A percentile compares a stretch with the other conserved stretches of the same genome.
phyloP scores from a whole-genome alignment of 106 monocot species.

The Gastrodia elata region DNA sequence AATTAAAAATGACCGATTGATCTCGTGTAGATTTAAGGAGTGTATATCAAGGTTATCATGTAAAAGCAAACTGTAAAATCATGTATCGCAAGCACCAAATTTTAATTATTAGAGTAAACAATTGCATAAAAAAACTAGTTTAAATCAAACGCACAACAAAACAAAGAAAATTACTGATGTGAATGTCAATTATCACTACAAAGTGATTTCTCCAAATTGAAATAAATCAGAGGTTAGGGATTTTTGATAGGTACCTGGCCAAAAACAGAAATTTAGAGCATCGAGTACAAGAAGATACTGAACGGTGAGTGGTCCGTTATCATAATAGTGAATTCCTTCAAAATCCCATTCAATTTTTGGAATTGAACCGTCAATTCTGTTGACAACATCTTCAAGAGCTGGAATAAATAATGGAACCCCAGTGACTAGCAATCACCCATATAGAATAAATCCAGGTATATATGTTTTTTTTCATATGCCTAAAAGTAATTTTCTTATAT shows the following conservation, averaged over 20 bases:
- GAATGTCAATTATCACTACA: neutral
- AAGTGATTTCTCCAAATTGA: neutral
- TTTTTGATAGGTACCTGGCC: conserved; percentile 58
- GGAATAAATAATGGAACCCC: conserved; percentile 6
- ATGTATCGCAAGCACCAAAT: neutral
- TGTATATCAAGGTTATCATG: neutral
- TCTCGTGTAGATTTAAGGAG: too few species aligned
- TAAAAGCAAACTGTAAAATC: neutral
- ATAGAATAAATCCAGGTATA: too few species aligned
- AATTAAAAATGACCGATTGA: neutral
- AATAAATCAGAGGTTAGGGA: neutral
- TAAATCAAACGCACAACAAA: neutral
- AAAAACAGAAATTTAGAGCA: conserved; percentile 95
- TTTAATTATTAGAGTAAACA: neutral
- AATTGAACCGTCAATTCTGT: conserved; percentile 60
- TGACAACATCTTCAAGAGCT: conserved; percentile 70
- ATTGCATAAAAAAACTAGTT: neutral
- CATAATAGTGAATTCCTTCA: conserved; percentile 97
- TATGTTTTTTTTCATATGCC: too few species aligned
- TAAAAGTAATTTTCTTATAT: too few species aligned
- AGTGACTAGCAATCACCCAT: neutral
- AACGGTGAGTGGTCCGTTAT: conserved; percentile 92
- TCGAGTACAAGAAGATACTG: conserved; percentile 92
- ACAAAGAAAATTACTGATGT: neutral
- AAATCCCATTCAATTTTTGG: conserved; percentile 91